phyloP scores from a whole-genome alignment of 2,329 filamentous ascomycete species.

The Capronia coronata region DNA sequence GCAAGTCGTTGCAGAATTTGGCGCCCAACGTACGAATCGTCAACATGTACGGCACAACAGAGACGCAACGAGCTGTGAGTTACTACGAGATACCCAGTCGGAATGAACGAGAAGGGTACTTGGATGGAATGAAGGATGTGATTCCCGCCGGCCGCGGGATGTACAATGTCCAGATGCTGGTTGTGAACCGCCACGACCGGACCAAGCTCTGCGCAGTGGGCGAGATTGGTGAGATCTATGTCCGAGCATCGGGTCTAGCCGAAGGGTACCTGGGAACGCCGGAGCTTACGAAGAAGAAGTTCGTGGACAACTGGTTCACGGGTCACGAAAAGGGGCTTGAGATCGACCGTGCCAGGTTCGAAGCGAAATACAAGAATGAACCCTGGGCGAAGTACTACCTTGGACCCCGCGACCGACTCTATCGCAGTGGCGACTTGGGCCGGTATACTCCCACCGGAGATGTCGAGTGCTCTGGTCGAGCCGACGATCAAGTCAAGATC shows the following conservation, averaged over 20 bases:
- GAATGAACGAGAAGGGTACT: conserved; percentile 55
- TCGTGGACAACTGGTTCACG: conserved; percentile 80
- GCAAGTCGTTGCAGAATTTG: conserved; percentile 65
- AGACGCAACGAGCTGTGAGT: conserved; percentile 72
- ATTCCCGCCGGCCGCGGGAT: conserved; percentile 83
- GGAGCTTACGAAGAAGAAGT: conserved; percentile 66
- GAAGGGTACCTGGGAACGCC: conserved; percentile 66
- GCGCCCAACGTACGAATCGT: conserved; percentile 69
- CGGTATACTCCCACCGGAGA: conserved; percentile 63
- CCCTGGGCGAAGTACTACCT: conserved; percentile 73
- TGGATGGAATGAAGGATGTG: conserved; percentile 63
- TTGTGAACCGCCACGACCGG: conserved; percentile 64
- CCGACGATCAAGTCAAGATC: conserved; percentile 90
- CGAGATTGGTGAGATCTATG: conserved; percentile 76
- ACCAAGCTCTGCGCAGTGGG: conserved; percentile 69
- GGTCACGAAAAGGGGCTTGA: conserved; percentile 64
- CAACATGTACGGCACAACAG: conserved; percentile 85
- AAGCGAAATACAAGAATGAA: conserved; percentile 49
- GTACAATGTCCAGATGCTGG: conserved; percentile 78
- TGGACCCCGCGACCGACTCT: conserved; percentile 77
- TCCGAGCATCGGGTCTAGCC: conserved; percentile 75
- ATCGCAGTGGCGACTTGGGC: conserved; percentile 81
- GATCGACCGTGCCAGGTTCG: conserved; percentile 51
- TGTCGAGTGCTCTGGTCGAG: conserved; percentile 71
- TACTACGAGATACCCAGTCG: conserved; percentile 71